A percentile compares a stretch with the other conserved stretches of the same genome.
Conservation (phyloP, 305 asterid species). For the Lippia alba region DNA sequence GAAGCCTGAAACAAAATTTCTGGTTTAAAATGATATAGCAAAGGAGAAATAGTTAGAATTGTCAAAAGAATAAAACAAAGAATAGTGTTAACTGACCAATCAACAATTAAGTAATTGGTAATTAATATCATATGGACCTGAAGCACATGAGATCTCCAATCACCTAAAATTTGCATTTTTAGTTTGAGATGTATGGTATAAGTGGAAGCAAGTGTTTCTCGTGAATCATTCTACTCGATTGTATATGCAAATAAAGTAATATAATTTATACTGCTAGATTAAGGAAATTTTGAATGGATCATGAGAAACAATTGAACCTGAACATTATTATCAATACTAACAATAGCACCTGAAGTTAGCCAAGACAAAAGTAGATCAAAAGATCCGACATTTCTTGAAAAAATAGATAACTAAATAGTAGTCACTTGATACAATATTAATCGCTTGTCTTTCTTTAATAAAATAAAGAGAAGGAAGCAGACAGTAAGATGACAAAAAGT, state of each 20-base stretch:
- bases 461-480: too few relatives aligned
- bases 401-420: too few relatives aligned
- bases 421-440: too few relatives aligned
- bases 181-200: conserved; percentile 79
- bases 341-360: too few relatives aligned
- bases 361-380: too few relatives aligned
- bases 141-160: conserved; percentile 77
- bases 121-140: conserved; percentile 52
- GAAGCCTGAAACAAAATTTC: conserved; percentile 63
- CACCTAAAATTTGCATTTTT: conserved; percentile 54
- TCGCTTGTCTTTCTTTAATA: too few relatives aligned
- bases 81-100: conserved; percentile 15
- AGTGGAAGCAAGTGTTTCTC: conserved; percentile 78
- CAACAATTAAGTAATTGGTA: conserved; percentile 19
- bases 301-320: conserved; percentile 2
- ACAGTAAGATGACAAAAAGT: too few relatives aligned
- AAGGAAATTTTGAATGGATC: conserved; percentile 14
- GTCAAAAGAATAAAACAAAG: not conserved
- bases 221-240: conserved; percentile 51
- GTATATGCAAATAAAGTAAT: conserved; percentile 57
- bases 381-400: too few relatives aligned
- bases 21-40: conserved; percentile 24
- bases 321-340: too few relatives aligned
- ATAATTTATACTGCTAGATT: conserved; percentile 27
- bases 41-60: conserved; percentile 18